Conservation (phyloP, 2,329 filamentous ascomycete genomes). For the Clonostachys rosea region DNA sequence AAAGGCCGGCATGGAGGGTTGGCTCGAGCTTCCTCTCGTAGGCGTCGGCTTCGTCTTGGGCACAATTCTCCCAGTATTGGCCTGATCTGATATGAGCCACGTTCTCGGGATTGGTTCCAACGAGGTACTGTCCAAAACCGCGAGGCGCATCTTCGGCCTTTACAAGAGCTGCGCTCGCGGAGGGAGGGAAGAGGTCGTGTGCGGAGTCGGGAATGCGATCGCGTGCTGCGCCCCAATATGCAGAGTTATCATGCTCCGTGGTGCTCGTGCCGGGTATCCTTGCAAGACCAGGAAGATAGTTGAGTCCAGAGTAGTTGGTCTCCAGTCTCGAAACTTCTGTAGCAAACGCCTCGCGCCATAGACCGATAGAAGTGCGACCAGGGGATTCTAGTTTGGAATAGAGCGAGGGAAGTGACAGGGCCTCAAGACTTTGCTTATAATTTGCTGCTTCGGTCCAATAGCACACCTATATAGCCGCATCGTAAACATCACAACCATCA, state of each 20-base stretch:
- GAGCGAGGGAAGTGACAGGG: constrained; percentile 7
- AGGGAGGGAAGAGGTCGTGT: constrained; percentile 31
- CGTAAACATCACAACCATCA: constrained; percentile 14
- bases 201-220: constrained; percentile 42
- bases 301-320: constrained; percentile 40
- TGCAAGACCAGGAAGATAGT: constrained; percentile 41
- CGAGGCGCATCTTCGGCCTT: neutral
- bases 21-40: constrained; percentile 37
- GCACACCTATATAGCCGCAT: constrained; percentile 16
- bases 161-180: neutral
- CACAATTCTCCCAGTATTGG: constrained; percentile 41
- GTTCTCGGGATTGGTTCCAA: constrained; percentile 33
- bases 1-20: constrained; percentile 30
- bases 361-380: constrained; percentile 18
- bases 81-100: constrained; percentile 42
- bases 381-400: constrained; percentile 5
- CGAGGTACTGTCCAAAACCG: constrained; percentile 20
- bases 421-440: constrained; percentile 5
- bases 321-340: constrained; percentile 32
- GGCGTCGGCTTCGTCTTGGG: constrained; percentile 11
- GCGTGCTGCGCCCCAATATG: constrained; percentile 45
- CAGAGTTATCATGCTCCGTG: constrained; percentile 31
- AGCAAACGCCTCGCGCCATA: constrained; percentile 38
- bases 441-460: constrained; percentile 15
- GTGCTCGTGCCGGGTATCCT: constrained; percentile 23